These are phyloP conservation scores for Hortaea werneckii DNA, from an alignment of 2,329 filamentous ascomycete species.

Conservation along the genomic window DNA sequence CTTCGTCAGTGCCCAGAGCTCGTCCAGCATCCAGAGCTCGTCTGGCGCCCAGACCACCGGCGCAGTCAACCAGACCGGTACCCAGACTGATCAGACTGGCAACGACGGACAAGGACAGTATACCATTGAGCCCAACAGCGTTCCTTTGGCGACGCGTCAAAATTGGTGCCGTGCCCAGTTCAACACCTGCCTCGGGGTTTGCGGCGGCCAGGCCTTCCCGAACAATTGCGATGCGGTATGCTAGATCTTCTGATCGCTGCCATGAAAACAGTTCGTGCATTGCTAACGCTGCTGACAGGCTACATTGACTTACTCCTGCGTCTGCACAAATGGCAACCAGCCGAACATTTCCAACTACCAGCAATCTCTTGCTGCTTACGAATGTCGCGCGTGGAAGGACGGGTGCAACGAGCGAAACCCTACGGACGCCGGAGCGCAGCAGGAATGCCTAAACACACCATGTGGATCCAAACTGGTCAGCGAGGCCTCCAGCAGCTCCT, in stretches of 20 bases:
- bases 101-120: too few species aligned
- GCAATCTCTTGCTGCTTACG: slow-evolving; percentile 50
- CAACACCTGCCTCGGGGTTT: slow-evolving; percentile 52
- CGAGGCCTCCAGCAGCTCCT: slow-evolving; percentile 25
- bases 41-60: not conserved
- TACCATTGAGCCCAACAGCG: slow-evolving; percentile 31
- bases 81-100: too few species aligned
- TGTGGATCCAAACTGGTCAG: slow-evolving; percentile 45
- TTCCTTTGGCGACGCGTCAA: slow-evolving; percentile 29
- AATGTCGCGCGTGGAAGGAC: slow-evolving; percentile 45
- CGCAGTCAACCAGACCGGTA: too few species aligned
- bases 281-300: slow-evolving; percentile 3
- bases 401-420: slow-evolving; percentile 32
- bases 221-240: slow-evolving; percentile 51
- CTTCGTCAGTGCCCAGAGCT: slow-evolving; percentile 34
- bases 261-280: slow-evolving; percentile 3
- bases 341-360: slow-evolving; percentile 48
- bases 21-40: slow-evolving; percentile 18
- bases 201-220: slow-evolving; percentile 36
- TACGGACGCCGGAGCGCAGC: slow-evolving; percentile 28
- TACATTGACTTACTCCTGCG: slow-evolving; percentile 47
- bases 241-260: not conserved
- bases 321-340: slow-evolving; percentile 44
- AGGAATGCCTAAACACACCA: slow-evolving; percentile 37
- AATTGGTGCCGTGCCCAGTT: slow-evolving; percentile 50